Percentiles rank a stretch among this genome's conserved stretches.
Evolutionary conservation across 805 yeast genomes (phyloP).

Genomic region (Crinitomyces ghanaensis): DNA sequence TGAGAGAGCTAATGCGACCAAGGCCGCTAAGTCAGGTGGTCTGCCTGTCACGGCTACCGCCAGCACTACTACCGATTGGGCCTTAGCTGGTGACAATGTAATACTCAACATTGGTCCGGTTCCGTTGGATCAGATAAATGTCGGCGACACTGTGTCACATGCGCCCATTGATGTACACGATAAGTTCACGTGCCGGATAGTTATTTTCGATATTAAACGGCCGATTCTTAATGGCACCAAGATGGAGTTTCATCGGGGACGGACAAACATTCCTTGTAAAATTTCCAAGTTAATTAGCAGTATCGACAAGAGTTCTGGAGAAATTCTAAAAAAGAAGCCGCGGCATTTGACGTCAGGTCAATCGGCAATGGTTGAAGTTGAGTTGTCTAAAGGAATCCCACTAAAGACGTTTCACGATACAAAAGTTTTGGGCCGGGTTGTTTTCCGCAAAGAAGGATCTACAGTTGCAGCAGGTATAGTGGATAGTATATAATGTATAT

Average conservation of each 20-base stretch:
- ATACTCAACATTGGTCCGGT: slow-evolving; percentile 31
- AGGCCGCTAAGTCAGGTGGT: too few species aligned
- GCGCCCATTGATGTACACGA: slow-evolving; percentile 37
- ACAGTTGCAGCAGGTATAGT: slow-evolving; percentile 60
- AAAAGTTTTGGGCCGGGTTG: slow-evolving; percentile 51
- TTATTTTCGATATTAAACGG: slow-evolving; percentile 52
- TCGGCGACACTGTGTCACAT: slow-evolving; percentile 57
- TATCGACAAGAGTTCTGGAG: slow-evolving; percentile 24
- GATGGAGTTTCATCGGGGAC: slow-evolving; percentile 65
- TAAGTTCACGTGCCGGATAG: slow-evolving; percentile 43
- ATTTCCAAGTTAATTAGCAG: slow-evolving; percentile 36
- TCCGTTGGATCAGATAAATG: slow-evolving; percentile 36
- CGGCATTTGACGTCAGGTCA: slow-evolving; percentile 53
- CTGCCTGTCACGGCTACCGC: not conserved
- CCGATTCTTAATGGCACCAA: slow-evolving; percentile 77
- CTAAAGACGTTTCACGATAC: slow-evolving; percentile 37
- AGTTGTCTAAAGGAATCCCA: slow-evolving; percentile 36
- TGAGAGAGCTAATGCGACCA: slow-evolving; percentile 4
- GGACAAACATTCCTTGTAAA: slow-evolving; percentile 59
- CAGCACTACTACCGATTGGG: slow-evolving; percentile 22
- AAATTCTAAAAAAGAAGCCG: slow-evolving; percentile 30
- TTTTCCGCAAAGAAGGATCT: slow-evolving; percentile 54
- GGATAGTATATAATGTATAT: slow-evolving; percentile 12
- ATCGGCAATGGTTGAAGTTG: slow-evolving; percentile 45
- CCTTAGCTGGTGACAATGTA: slow-evolving; percentile 46